phyloP scores from a whole-genome alignment of 805 yeast species.

The Suhomyces canberraensis region DNA sequence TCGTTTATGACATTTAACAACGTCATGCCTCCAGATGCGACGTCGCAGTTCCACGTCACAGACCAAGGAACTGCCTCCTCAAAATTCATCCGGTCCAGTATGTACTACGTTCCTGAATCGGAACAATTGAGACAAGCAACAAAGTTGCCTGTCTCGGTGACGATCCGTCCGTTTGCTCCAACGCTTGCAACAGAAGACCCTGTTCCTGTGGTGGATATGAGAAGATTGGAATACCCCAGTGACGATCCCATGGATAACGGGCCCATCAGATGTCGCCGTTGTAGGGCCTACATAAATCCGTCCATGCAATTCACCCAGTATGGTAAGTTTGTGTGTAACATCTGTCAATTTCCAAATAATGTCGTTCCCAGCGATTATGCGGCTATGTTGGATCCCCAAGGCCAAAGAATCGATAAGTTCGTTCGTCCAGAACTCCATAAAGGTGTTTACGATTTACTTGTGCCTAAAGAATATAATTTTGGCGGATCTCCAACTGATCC shows the following conservation, averaged over 20 bases:
- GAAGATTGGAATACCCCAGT: slow-evolving; percentile 19
- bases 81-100: slow-evolving; percentile 67
- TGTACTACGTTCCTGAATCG: slow-evolving; percentile 78
- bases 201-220: slow-evolving; percentile 68
- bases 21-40: slow-evolving; percentile 80
- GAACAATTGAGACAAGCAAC: slow-evolving; percentile 68
- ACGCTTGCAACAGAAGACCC: slow-evolving; percentile 45
- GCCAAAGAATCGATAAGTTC: slow-evolving; percentile 59
- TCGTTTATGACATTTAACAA: slow-evolving; percentile 71
- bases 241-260: slow-evolving; percentile 40
- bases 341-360: slow-evolving; percentile 74
- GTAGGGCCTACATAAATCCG: slow-evolving; percentile 88
- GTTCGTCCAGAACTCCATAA: slow-evolving; percentile 71
- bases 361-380: slow-evolving; percentile 64
- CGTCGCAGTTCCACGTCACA: slow-evolving; percentile 60
- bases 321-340: slow-evolving; percentile 72
- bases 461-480: slow-evolving; percentile 68
- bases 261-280: slow-evolving; percentile 87
- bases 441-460: slow-evolving; percentile 84
- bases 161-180: slow-evolving; percentile 83
- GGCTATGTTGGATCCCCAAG: slow-evolving; percentile 58
- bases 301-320: slow-evolving; percentile 65
- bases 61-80: slow-evolving; percentile 90
- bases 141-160: slow-evolving; percentile 75
- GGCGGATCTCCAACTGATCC: slow-evolving; percentile 31